Base-by-base conservation (phyloP, 139 green algal genomes). In the Asterochloris erici region DNA sequence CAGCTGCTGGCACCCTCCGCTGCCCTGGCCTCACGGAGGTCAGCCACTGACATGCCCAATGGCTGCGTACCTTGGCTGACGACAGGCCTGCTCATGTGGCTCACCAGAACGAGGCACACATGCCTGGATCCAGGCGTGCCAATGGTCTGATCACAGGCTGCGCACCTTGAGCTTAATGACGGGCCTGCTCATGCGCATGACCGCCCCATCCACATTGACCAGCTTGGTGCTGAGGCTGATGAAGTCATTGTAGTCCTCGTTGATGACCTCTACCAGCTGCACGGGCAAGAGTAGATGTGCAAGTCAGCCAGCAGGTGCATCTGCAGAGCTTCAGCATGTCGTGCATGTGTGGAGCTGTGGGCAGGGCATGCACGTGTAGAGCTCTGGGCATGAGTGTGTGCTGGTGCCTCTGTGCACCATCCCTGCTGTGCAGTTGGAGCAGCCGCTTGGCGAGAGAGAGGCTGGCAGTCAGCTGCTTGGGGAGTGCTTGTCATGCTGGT, bases 161-260 rank as follows among this genome's bases (percentile, higher is more conserved):
- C 66, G 17, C 69, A 90, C 90, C 90, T 91, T 86, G 14, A 97
- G 84, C 6, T 96, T 91, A 24, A 91, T 73, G 69, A 99, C 84
- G 0, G 96, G 94, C 80, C 86, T 83, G 62, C 92, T 87, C 91
- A 99, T 98, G 81, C 92, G 90, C 73, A 92, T 64, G n/a, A 97
- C 93, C 1, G 93, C 90, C 38, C 86, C 93, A 63, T 98, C 95
- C 15, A 99, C 88, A 78, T 96, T 92, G 19, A 91, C 87, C 63
- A 99, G 89, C 73, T 94, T 92, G 16, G 90, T 92, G 83, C 87
- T 95, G 14, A 99, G 91, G 79, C 88, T 90, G 21, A 98, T 94
- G 84, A 98, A 99, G 75, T 98, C 96, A 26, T 89, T 84, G 82
- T 98, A 99, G 88, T 99, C 95, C 63, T 94, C 90, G 77, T 99